These are phyloP conservation scores for Sanghuangporus sanghuang DNA, from an alignment of 1,284 basidiomycete species.

Conservation along the genomic window DNA sequence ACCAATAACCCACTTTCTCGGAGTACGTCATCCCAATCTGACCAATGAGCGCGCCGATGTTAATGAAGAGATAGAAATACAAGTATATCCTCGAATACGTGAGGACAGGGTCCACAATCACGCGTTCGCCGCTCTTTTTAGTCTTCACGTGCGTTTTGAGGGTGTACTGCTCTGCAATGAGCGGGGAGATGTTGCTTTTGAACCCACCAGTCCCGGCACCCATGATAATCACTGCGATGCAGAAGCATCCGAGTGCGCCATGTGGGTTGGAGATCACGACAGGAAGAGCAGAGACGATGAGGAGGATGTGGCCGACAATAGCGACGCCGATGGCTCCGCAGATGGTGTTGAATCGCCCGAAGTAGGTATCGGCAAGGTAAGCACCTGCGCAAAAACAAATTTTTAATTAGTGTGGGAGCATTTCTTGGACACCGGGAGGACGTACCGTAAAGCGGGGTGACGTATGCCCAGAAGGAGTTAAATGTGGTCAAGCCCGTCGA, in stretches of 20 bases:
- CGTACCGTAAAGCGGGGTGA: conserved; percentile 51
- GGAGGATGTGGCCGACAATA: conserved; percentile 66
- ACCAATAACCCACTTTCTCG: conserved; percentile 47
- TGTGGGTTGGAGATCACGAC: conserved; percentile 57
- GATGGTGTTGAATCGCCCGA: conserved; percentile 74
- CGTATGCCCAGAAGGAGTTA: conserved; percentile 58
- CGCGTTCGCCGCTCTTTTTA: conserved; percentile 61
- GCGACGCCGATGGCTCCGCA: conserved; percentile 50
- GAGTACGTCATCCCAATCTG: conserved; percentile 69
- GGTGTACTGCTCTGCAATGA: conserved; percentile 76
- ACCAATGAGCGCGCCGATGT: conserved; percentile 69
- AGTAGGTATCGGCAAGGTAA: conserved; percentile 70
- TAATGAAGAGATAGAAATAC: conserved; percentile 80
- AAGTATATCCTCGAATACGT: conserved; percentile 73
- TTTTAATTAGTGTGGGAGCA: too few species aligned
- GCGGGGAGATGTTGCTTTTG: conserved; percentile 76
- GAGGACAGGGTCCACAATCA: conserved; percentile 75
- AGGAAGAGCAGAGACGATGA: conserved; percentile 70
- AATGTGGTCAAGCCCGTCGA: conserved; percentile 68
- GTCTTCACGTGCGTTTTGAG: conserved; percentile 48
- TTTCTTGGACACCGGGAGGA: not conserved
- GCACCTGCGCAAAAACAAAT: conserved; percentile 28
- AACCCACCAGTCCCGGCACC: conserved; percentile 71
- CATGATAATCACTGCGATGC: conserved; percentile 64
- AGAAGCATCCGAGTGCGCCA: conserved; percentile 57